Conservation (phyloP, 1,284 basidiomycete genomes). For the Marasmius tenuissimus region DNA sequence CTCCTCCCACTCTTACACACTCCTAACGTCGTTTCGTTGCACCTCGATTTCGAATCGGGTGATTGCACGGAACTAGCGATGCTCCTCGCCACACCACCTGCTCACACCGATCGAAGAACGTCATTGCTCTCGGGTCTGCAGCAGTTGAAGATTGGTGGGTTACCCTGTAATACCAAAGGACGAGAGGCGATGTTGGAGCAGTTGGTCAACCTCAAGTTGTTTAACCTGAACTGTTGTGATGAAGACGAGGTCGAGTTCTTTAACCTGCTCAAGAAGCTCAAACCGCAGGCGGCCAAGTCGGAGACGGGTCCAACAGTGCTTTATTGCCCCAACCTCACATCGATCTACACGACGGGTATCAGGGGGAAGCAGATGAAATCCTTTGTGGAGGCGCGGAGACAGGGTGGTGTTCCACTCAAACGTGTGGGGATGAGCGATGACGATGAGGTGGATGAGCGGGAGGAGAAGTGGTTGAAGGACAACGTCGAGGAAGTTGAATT, state of each 20-base stretch:
- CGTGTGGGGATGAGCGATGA: constrained; percentile 43
- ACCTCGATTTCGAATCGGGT: constrained; percentile 50
- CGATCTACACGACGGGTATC: constrained; percentile 45
- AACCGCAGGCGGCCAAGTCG: constrained; percentile 4
- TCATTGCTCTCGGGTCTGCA: constrained; percentile 46
- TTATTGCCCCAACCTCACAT: constrained; percentile 42
- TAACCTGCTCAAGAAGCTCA: constrained; percentile 31
- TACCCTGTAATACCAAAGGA: constrained; percentile 38
- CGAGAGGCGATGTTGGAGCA: constrained; percentile 41
- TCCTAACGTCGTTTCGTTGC: constrained; percentile 46
- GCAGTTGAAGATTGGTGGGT: constrained; percentile 46
- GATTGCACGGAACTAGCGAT: constrained; percentile 49
- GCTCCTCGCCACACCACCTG: constrained; percentile 34
- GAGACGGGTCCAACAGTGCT: constrained; percentile 13
- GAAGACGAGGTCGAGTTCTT: constrained; percentile 36
- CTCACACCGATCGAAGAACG: constrained; percentile 29
- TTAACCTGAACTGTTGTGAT: constrained; percentile 44
- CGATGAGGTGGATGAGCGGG: constrained; percentile 33
- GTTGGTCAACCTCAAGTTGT: constrained; percentile 38
- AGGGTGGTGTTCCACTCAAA: constrained; percentile 41
- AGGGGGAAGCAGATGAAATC: constrained; percentile 37
- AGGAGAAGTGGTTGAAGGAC: constrained; percentile 45
- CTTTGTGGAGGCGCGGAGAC: constrained; percentile 43
- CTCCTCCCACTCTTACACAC: constrained; percentile 49
- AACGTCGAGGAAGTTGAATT: constrained; percentile 47